Percentiles rank a stretch among this genome's conserved stretches.
Evolutionary conservation across 2,329 filamentous ascomycete species (phyloP).

Genomic region (Penicillium sp.): DNA sequence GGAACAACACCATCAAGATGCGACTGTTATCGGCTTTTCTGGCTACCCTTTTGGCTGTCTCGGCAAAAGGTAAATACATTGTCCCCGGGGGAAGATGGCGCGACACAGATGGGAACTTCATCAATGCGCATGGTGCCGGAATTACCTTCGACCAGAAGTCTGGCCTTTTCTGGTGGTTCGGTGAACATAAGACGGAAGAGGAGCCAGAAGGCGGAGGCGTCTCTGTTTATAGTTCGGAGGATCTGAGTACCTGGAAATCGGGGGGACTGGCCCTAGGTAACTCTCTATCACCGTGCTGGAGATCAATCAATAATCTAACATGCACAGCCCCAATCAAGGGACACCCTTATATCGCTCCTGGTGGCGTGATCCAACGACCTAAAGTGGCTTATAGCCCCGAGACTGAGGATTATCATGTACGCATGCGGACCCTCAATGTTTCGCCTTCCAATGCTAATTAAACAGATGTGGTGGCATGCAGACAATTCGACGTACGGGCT

Average conservation of each 20-base stretch:
- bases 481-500: constrained; percentile 58
- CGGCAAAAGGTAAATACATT: constrained; percentile 52
- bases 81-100: constrained; percentile 61
- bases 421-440: constrained; percentile 5
- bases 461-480: constrained; percentile 60
- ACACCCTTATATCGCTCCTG: constrained; percentile 54
- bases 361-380: constrained; percentile 60
- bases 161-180: constrained; percentile 60
- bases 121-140: constrained; percentile 62
- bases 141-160: constrained; percentile 53
- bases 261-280: constrained; percentile 57
- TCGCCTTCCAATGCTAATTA: background rate
- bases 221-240: constrained; percentile 60
- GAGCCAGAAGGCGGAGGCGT: constrained; percentile 60
- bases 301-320: background rate
- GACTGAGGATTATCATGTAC: constrained; percentile 56
- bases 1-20: background rate
- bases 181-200: constrained; percentile 60
- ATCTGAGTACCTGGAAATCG: constrained; percentile 58
- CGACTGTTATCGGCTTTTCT: background rate
- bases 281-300: background rate
- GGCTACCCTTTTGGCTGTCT: background rate
- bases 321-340: constrained; percentile 50
- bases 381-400: constrained; percentile 60
- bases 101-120: constrained; percentile 58